These are phyloP conservation scores for Fomitopsis pinicola DNA, from an alignment of 1,284 basidiomycete genomes.

Conservation along the genomic window DNA sequence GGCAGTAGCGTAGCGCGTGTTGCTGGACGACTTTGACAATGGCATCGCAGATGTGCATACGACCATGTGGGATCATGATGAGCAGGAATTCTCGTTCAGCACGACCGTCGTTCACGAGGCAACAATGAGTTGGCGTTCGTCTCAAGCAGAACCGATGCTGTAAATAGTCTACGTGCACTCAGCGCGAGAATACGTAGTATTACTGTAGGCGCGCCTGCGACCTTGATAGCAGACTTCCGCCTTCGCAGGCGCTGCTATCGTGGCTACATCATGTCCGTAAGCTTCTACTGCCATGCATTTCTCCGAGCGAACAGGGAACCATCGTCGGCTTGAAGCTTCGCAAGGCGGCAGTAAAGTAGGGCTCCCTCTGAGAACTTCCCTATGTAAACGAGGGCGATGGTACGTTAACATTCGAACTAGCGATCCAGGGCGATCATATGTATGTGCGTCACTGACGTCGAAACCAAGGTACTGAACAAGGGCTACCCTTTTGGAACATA, in stretches of 20 bases:
- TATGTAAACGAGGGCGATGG: no score
- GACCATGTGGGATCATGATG: not conserved
- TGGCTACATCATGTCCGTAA: not conserved
- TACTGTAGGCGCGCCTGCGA: not conserved
- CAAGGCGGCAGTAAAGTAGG: not conserved
- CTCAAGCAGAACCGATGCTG: no score
- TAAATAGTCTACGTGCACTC: not conserved
- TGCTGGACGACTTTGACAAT: not conserved
- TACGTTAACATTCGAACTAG: not conserved
- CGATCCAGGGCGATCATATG: not conserved
- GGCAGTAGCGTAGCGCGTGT: not conserved
- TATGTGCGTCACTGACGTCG: not conserved
- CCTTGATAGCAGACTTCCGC: not conserved
- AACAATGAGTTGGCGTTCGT: no score
- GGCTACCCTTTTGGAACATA: not conserved
- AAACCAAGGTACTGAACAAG: not conserved
- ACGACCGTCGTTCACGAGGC: not conserved
- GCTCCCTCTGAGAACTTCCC: no score
- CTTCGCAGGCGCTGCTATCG: not conserved
- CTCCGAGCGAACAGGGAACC: not conserved
- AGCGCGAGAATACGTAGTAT: not conserved
- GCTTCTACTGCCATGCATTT: not conserved
- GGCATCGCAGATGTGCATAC: not conserved
- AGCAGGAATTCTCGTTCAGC: not conserved
- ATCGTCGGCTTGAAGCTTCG: not conserved